phyloP scores from a whole-genome alignment of 2,329 filamentous ascomycete genomes.

The Aureobasidium musti region DNA sequence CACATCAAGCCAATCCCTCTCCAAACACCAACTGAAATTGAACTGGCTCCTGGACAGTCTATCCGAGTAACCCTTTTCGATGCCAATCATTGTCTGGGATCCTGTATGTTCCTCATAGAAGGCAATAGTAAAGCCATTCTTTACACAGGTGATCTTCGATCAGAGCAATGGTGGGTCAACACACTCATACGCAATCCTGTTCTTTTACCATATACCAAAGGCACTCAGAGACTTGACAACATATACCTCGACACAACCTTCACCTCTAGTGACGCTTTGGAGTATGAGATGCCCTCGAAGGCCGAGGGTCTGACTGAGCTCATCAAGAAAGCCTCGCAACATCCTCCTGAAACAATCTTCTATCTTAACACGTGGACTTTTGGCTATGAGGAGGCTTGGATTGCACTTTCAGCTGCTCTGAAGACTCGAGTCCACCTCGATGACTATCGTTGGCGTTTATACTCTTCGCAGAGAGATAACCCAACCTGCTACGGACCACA shows the following conservation, averaged over 20 bases:
- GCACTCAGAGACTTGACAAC: conserved; percentile 69
- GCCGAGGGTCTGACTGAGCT: conserved; percentile 75
- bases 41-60: conserved; percentile 66
- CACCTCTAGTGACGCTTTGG: conserved; percentile 53
- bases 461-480: conserved; percentile 58
- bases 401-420: conserved; percentile 72
- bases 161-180: conserved; percentile 84
- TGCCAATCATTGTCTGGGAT: conserved; percentile 87
- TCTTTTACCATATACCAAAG: conserved; percentile 71
- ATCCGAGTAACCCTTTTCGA: conserved; percentile 83
- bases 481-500: conserved; percentile 56
- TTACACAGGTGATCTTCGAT: conserved; percentile 86
- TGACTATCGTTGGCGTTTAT: conserved; percentile 74
- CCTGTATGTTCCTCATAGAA: conserved; percentile 92
- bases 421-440: conserved; percentile 77
- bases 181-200: conserved; percentile 69
- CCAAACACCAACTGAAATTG: conserved; percentile 74
- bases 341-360: conserved; percentile 74
- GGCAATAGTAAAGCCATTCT: conserved; percentile 69
- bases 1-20: conserved; percentile 78
- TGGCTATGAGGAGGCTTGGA: conserved; percentile 90
- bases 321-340: conserved; percentile 65
- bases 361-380: conserved; percentile 90
- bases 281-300: conserved; percentile 62
- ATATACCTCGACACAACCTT: conserved; percentile 92